Evolutionary conservation across 108 stramenopile species (phyloP), one percentile per base, ranked within the genome.

Genomic region (Cyclostephanos invisitatus): DNA sequence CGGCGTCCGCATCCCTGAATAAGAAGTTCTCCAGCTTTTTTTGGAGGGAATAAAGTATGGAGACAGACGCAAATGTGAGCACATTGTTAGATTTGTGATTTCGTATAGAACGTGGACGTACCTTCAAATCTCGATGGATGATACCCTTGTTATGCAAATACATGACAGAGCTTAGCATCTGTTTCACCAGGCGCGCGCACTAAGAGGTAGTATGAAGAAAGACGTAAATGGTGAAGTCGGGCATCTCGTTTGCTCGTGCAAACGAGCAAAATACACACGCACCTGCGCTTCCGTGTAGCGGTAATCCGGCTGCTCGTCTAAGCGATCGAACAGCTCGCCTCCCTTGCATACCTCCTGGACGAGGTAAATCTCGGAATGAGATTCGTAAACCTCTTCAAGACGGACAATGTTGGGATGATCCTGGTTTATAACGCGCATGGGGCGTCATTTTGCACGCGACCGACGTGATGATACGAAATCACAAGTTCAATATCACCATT

Each of bases 341-440:
- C 98, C 97, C 61, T 91, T 80, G 85, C 98, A 98, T 51, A 98
- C 75, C 61, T 97, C 96, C 65, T 96, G 92, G 28, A 97, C 96
- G 37, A 96, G 78, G 55, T 94, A 96, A 48, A 97, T 93, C 70
- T 91, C 85, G 12, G 85, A 84, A 63, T 89, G 88, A 46, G 83
- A 84, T 62, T 92, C 91, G 74, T 90, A 90, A 0, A 92, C 91
- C 77, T 92, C 91, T 60, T 90, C 91, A 46, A 92, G 76, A 14
- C 89, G 84, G 32, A 91, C 84, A 70, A 95, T 95, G 64, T 95
- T 95, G 29, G 93, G 93, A 75, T 95, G 93, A 74, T 95, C 91
- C 74, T 74, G 74, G 17, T 15, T 38, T 55, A 17, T 21, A 22
- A 21, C 14, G 35, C 50, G 27, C n/a, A 66, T 49, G 27, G 50